Percentiles rank a stretch among this genome's conserved stretches.
Conservation (phyloP, 768 basidiomycete species). For the Jaapia argillacea region DNA sequence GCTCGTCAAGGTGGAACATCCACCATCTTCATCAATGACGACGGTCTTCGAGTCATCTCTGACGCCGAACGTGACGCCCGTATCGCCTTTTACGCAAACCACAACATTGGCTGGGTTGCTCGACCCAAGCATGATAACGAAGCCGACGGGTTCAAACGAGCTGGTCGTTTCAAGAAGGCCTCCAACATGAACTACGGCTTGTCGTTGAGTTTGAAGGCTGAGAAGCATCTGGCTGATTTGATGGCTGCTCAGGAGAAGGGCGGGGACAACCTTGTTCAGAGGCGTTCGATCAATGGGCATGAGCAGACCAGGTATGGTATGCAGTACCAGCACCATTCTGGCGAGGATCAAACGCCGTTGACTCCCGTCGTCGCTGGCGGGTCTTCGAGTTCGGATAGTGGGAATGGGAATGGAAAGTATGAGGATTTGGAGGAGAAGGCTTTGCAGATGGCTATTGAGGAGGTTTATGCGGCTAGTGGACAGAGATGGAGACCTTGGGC, state of each 20-base stretch:
- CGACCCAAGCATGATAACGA: slow-evolving; percentile 39
- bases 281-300: slow-evolving; percentile 16
- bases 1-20: slow-evolving; percentile 57
- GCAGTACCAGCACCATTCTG: slow-evolving; percentile 54
- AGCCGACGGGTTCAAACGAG: slow-evolving; percentile 33
- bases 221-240: slow-evolving; percentile 23
- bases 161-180: slow-evolving; percentile 41
- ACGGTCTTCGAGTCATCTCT: slow-evolving; percentile 44
- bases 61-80: slow-evolving; percentile 36
- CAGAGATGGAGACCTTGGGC: slow-evolving; percentile 20
- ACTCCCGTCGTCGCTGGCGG: slow-evolving; percentile 16
- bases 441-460: slow-evolving; percentile 39
- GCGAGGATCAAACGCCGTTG: slow-evolving; percentile 41
- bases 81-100: slow-evolving; percentile 41
- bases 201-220: slow-evolving; percentile 21
- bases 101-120: slow-evolving; percentile 51
- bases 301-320: slow-evolving; percentile 42
- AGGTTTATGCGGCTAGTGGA: slow-evolving; percentile 30
- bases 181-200: slow-evolving; percentile 40
- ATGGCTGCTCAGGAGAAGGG: slow-evolving; percentile 14
- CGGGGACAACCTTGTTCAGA: slow-evolving; percentile 16
- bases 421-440: slow-evolving; percentile 38
- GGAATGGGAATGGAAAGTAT: slow-evolving; percentile 15
- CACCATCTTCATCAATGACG: slow-evolving; percentile 51
- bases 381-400: slow-evolving; percentile 10